phyloP scores from a whole-genome alignment of 2,329 filamentous ascomycete genomes.

The Exophiala sp. region DNA sequence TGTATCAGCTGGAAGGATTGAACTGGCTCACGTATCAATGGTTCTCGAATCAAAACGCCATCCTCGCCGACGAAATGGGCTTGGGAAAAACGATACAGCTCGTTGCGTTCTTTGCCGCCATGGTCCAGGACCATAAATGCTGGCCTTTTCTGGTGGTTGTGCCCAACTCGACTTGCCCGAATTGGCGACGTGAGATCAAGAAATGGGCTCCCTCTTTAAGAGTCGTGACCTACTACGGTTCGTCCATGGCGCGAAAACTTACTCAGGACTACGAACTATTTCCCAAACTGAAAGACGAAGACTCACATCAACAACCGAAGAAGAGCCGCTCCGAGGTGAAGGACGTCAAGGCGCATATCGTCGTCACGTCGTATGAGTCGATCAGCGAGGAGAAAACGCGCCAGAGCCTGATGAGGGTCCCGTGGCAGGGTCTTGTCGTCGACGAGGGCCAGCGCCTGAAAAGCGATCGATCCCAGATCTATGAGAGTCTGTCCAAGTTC shows the following conservation, averaged over 20 bases:
- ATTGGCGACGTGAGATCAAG: constrained; percentile 95
- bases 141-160: constrained; percentile 93
- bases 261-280: constrained; percentile 83
- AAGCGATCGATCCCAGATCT: constrained; percentile 80
- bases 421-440: constrained; percentile 83
- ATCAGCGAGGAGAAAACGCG: constrained; percentile 66
- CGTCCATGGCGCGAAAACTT: constrained; percentile 64
- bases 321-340: constrained; percentile 32
- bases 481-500: constrained; percentile 65
- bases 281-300: constrained; percentile 45
- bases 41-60: constrained; percentile 73
- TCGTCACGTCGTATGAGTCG: constrained; percentile 92
- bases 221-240: constrained; percentile 90
- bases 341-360: constrained; percentile 77
- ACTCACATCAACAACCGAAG: constrained; percentile 33
- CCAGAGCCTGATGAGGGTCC: constrained; percentile 60
- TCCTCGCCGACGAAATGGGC: constrained; percentile 96
- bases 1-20: constrained; percentile 84
- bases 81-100: constrained; percentile 96
- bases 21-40: constrained; percentile 96
- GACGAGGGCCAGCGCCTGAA: constrained; percentile 95
- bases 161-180: constrained; percentile 91
- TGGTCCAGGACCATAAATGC: constrained; percentile 64
- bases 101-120: constrained; percentile 69
- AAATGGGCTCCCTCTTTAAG: constrained; percentile 81